Conservation (phyloP, 257 asterid genomes). For the Nicotiana benthamiana region DNA sequence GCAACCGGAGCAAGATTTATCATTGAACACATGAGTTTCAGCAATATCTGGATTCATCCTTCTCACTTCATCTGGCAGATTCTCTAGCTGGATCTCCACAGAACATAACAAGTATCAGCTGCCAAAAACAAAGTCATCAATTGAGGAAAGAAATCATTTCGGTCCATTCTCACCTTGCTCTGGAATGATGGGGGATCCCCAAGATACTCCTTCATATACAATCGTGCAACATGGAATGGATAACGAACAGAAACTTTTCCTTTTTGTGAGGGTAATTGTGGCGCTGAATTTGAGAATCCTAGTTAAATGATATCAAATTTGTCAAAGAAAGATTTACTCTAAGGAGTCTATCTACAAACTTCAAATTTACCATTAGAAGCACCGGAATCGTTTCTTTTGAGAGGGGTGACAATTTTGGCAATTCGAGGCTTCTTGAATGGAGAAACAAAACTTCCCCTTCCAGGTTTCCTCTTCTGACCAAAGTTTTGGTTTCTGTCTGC, state of each 20-base stretch:
- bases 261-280: slow-evolving; percentile 38
- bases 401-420: slow-evolving; percentile 57
- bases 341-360: slow-evolving; percentile 12
- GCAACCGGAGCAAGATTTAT: slow-evolving; percentile 33
- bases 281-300: slow-evolving; percentile 59
- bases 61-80: slow-evolving; percentile 49
- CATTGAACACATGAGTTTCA: slow-evolving; percentile 43
- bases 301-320: slow-evolving; percentile 26
- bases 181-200: slow-evolving; percentile 45
- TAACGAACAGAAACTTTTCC: slow-evolving; percentile 55
- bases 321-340: slow-evolving; percentile 17
- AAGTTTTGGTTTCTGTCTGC: slow-evolving; percentile 28
- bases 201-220: slow-evolving; percentile 59
- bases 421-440: slow-evolving; percentile 90
- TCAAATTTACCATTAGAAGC: slow-evolving; percentile 46
- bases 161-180: slow-evolving; percentile 40
- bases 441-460: slow-evolving; percentile 42
- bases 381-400: slow-evolving; percentile 32
- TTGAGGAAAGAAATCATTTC: not conserved
- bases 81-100: slow-evolving; percentile 43
- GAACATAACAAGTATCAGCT: slow-evolving; percentile 20
- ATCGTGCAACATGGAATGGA: slow-evolving; percentile 49
- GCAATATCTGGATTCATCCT: slow-evolving; percentile 67
- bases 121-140: slow-evolving; percentile 10
- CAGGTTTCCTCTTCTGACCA: slow-evolving; percentile 58